A percentile compares a stretch with the other conserved stretches of the same genome.
These are phyloP conservation scores for Rhizopogon sp. DNA, from an alignment of 768 basidiomycete genomes.

Conservation along the genomic window DNA sequence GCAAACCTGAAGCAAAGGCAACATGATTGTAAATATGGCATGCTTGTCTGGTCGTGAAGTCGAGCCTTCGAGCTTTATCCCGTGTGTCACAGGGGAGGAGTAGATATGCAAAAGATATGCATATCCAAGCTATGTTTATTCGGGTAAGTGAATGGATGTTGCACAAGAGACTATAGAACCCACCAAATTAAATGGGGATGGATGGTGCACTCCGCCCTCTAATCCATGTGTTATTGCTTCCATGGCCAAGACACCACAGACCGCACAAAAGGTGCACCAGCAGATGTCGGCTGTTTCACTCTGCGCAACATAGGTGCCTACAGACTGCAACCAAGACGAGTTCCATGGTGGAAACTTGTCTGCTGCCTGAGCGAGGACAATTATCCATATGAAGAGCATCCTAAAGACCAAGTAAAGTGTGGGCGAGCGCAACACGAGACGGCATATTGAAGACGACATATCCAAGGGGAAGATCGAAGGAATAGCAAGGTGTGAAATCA, in stretches of 20 bases:
- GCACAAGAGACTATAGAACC: constrained; percentile 20
- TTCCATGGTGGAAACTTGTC: constrained; percentile 32
- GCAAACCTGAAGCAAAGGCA: constrained; percentile 68
- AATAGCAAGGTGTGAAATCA: constrained; percentile 22
- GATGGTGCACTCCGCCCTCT: constrained; percentile 53
- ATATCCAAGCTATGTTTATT: constrained; percentile 55
- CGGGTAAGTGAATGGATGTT: constrained; percentile 7
- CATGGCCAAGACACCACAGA: constrained; percentile 59
- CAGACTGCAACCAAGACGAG: constrained; percentile 24
- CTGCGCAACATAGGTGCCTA: constrained; percentile 41
- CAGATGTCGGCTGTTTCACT: constrained; percentile 61
- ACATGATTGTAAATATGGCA: constrained; percentile 63
- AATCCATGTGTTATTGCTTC: constrained; percentile 65
- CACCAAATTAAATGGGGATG: constrained; percentile 71
- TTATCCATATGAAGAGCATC: constrained; percentile 51
- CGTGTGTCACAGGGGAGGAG: constrained; percentile 59
- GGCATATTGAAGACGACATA: constrained; percentile 52
- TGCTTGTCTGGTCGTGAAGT: constrained; percentile 70
- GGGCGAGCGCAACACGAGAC: constrained; percentile 56
- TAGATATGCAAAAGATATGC: constrained; percentile 74
- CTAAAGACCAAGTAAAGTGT: constrained; percentile 58
- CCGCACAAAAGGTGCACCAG: constrained; percentile 68
- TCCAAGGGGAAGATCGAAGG: constrained; percentile 57
- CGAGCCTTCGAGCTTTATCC: constrained; percentile 31
- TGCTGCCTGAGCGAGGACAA: constrained; percentile 56